Percentiles rank a stretch among this genome's conserved stretches.
These are phyloP conservation scores for Bruguiera gymnorhiza DNA, from an alignment of 345 rosid species.

Conservation along the genomic window DNA sequence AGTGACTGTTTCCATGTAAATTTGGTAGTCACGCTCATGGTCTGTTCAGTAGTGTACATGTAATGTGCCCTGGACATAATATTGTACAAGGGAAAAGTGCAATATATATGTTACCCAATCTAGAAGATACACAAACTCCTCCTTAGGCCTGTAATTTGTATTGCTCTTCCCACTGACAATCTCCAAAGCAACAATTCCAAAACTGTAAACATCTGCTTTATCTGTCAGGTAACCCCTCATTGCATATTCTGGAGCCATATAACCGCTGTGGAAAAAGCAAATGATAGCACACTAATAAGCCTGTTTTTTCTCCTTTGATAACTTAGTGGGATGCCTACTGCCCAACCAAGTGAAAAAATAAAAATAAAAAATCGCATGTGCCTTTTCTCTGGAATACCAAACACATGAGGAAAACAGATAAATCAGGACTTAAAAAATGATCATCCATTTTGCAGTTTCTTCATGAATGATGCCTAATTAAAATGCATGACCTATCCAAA, in stretches of 20 bases:
- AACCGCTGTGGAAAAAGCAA: constrained; percentile 50
- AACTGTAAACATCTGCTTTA: constrained; percentile 90
- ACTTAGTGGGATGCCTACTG: too few relatives aligned
- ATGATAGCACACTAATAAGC: neutral
- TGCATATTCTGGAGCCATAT: constrained; percentile 99
- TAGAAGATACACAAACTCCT: constrained; percentile 91
- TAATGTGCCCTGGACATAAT: neutral
- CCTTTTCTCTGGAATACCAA: too few relatives aligned
- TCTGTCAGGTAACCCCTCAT: constrained; percentile 98
- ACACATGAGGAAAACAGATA: too few relatives aligned
- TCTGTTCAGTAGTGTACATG: neutral
- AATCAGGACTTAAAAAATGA: too few relatives aligned
- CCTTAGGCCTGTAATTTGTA: constrained; percentile 91
- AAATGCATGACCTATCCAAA: too few relatives aligned
- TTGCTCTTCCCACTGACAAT: constrained; percentile 93
- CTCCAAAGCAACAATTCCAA: constrained; percentile 76
- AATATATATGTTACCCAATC: constrained; percentile 58
- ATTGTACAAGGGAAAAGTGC: neutral
- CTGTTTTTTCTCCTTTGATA: too few relatives aligned
- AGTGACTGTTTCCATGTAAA: neutral
- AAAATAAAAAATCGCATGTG: too few relatives aligned
- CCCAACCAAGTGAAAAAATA: too few relatives aligned
- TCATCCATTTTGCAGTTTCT: too few relatives aligned
- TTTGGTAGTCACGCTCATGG: neutral
- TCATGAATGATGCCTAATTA: too few relatives aligned